A percentile compares a stretch with the other conserved stretches of the same genome.
phyloP scores from a whole-genome alignment of 2,329 filamentous ascomycete genomes.

The Curvularia eragrostidis region DNA sequence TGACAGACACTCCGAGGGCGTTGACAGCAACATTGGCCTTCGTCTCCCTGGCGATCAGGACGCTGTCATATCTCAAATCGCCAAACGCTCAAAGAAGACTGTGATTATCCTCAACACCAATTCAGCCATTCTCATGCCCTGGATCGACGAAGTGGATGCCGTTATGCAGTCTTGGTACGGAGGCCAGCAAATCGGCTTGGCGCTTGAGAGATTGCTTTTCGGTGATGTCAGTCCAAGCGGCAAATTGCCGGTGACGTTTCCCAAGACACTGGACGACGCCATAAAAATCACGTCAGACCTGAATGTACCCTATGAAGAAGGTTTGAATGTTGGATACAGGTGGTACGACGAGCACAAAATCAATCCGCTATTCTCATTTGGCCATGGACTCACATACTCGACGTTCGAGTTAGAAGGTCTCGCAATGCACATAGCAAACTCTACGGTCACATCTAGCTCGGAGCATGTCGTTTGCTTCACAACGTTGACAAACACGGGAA shows the following conservation, averaged over 20 bases:
- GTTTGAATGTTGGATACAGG: constrained; percentile 7
- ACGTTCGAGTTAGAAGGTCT: constrained; percentile 1
- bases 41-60: constrained; percentile 9
- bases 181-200: constrained; percentile 82
- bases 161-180: constrained; percentile 54
- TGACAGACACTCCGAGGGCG: constrained; percentile 8
- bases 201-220: constrained; percentile 76
- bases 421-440: not conserved
- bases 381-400: constrained; percentile 7
- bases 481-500: too few species aligned
- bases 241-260: constrained; percentile 82
- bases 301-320: constrained; percentile 4
- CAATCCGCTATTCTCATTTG: constrained; percentile 8
- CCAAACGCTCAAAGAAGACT: constrained; percentile 2
- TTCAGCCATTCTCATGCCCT: constrained; percentile 5
- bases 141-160: constrained; percentile 5
- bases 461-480: not conserved
- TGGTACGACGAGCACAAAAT: constrained; percentile 5
- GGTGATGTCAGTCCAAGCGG: constrained; percentile 77
- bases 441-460: not conserved
- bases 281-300: constrained; percentile 1
- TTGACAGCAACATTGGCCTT: constrained; percentile 8
- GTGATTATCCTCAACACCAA: not conserved
- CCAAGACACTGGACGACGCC: constrained; percentile 72
- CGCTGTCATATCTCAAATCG: constrained; percentile 4